Evolutionary conservation across 371 early-diverging fungal species (phyloP).

Genomic region (Mucor indicus): DNA sequence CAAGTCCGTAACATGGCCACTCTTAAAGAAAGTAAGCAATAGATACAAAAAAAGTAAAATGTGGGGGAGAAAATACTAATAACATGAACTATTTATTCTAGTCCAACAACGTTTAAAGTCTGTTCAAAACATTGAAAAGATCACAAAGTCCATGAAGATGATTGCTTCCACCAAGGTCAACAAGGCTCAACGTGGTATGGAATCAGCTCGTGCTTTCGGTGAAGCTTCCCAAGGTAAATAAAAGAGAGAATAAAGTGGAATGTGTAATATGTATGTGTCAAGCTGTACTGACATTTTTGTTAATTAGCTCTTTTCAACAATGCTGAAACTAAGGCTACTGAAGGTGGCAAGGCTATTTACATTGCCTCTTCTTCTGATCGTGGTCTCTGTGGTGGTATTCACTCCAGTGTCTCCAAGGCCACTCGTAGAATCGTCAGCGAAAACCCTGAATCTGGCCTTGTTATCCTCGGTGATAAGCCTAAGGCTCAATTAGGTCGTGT

Average conservation of each 20-base stretch:
- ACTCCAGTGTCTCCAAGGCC: conserved; percentile 91
- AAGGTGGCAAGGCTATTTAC: conserved; percentile 60
- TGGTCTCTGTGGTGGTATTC: conserved; percentile 99
- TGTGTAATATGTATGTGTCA: too few relatives aligned
- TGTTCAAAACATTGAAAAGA: conserved; percentile 96
- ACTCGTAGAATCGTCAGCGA: conserved; percentile 65
- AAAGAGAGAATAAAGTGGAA: too few relatives aligned
- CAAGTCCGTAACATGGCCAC: too few relatives aligned
- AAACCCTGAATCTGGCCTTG: conserved; percentile 61
- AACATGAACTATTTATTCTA: too few relatives aligned
- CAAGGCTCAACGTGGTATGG: conserved; percentile 95
- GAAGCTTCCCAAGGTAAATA: conserved; percentile 68
- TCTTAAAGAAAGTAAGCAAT: too few relatives aligned
- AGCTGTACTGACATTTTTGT: too few relatives aligned
- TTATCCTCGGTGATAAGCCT: conserved; percentile 93
- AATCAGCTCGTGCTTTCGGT: conserved; percentile 87
- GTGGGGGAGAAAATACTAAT: too few relatives aligned
- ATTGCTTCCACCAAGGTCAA: conserved; percentile 98
- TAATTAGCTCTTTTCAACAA: conserved; percentile 82
- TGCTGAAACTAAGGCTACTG: conserved; percentile 69
- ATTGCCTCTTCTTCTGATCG: conserved; percentile 93
- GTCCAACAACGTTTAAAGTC: conserved; percentile 96
- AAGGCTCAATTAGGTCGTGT: conserved; percentile 85
- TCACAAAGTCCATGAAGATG: conserved; percentile 99
- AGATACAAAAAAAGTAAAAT: too few relatives aligned